A percentile compares a stretch with the other conserved stretches of the same genome.
These are phyloP conservation scores for Ceratobasidium sp. DNA, from an alignment of 1,284 basidiomycete genomes.

Conservation along the genomic window DNA sequence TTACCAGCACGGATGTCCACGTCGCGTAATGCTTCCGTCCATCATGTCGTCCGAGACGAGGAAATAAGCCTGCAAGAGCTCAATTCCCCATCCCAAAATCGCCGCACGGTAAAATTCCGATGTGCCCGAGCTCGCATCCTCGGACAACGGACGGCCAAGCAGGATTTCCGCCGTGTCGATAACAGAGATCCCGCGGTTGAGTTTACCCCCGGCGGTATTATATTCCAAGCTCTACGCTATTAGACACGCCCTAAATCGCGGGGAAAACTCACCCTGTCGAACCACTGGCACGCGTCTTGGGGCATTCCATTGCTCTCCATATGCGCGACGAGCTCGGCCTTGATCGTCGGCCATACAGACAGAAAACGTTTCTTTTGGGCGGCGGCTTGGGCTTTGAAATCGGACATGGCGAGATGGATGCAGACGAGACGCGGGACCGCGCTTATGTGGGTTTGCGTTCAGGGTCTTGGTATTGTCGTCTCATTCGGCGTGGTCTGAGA, in stretches of 20 bases:
- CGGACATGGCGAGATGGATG: constrained; percentile 46
- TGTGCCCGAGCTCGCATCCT: constrained; percentile 53
- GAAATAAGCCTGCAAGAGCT: constrained; percentile 97
- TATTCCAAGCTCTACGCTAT: constrained; percentile 81
- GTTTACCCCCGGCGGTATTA: constrained; percentile 93
- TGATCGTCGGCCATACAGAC: constrained; percentile 59
- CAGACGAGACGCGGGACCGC: not conserved
- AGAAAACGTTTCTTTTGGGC: constrained; percentile 50
- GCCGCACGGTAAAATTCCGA: constrained; percentile 88
- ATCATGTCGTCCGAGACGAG: constrained; percentile 98
- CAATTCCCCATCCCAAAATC: constrained; percentile 94
- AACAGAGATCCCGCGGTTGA: constrained; percentile 94
- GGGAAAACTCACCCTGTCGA: constrained; percentile 62
- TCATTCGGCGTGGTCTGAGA: too few species aligned
- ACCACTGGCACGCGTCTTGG: constrained; percentile 83
- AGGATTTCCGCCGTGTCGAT: constrained; percentile 93
- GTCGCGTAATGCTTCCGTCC: constrained; percentile 91
- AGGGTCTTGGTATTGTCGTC: too few species aligned
- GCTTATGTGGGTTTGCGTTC: too few species aligned
- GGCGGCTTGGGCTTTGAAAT: constrained; percentile 39
- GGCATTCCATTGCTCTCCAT: constrained; percentile 77
- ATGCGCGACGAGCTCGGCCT: constrained; percentile 65
- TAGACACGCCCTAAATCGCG: constrained; percentile 46
- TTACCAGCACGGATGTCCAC: constrained; percentile 95
- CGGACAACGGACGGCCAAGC: constrained; percentile 68